Evolutionary conservation across 257 asterid genomes (phyloP).

Genomic region (Datura wrightii): DNA sequence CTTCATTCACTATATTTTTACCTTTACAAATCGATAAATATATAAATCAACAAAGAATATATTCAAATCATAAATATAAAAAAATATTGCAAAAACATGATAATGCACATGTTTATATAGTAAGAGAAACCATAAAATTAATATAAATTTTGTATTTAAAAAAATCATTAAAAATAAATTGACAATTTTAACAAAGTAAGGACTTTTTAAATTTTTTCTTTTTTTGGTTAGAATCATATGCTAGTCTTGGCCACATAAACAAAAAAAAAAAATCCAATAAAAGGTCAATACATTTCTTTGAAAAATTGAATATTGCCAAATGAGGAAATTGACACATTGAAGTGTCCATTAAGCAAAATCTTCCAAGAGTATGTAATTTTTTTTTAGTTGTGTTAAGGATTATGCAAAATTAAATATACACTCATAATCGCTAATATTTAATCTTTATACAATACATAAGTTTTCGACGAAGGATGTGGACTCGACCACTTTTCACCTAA

Average conservation of each 20-base stretch:
- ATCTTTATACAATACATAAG: no score
- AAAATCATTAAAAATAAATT: neutral
- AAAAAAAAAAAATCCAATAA: neutral
- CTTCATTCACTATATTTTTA: no score
- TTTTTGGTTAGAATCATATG: neutral
- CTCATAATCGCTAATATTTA: no score
- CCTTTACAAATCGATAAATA: no score
- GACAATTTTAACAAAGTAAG: neutral
- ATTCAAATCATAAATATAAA: no score
- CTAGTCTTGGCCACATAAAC: neutral
- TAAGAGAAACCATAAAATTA: neutral
- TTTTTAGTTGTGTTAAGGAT: no score
- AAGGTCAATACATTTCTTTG: neutral
- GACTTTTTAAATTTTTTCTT: neutral
- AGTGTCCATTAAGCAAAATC: neutral
- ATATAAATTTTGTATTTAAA: neutral
- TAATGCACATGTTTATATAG: no score
- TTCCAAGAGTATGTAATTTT: neutral
- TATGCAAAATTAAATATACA: no score
- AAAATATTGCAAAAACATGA: no score
- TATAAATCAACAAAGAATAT: no score
- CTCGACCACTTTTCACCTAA: no score
- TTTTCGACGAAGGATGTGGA: no score
- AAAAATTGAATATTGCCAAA: neutral
- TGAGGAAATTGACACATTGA: neutral